These are phyloP conservation scores for Aureobasidium sp. DNA, from an alignment of 2,329 filamentous ascomycete species.

Conservation along the genomic window DNA sequence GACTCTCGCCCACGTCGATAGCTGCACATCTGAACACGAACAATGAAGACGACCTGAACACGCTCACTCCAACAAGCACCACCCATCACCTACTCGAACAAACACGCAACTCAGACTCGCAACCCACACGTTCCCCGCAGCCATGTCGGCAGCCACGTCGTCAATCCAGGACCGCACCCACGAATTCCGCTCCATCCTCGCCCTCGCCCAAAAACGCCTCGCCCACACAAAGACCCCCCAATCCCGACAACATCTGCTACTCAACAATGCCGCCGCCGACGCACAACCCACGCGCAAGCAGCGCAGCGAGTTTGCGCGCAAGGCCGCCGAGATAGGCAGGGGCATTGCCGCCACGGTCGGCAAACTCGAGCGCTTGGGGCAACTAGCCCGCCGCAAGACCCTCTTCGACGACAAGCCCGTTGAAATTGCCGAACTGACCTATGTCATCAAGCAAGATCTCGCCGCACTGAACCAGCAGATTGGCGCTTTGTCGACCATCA, in stretches of 20 bases:
- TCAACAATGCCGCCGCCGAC: constrained; percentile 20
- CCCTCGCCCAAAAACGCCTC: constrained; percentile 64
- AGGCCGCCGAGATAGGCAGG: constrained; percentile 83
- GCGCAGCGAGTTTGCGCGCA: constrained; percentile 86
- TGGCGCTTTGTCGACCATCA: constrained; percentile 68
- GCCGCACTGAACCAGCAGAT: constrained; percentile 82
- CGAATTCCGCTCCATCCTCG: constrained; percentile 89
- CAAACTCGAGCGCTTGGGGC: constrained; percentile 87
- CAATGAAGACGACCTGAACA: neutral
- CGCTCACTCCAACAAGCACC: neutral
- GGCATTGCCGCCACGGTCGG: constrained; percentile 90
- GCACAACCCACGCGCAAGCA: constrained; percentile 31
- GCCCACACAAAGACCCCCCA: constrained; percentile 68
- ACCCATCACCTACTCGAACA: neutral
- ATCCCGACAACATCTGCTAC: constrained; percentile 71
- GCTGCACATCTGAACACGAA: neutral
- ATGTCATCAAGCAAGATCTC: constrained; percentile 96
- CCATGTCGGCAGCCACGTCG: constrained; percentile 31
- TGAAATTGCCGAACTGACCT: constrained; percentile 94
- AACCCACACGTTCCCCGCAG: neutral
- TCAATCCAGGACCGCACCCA: constrained; percentile 95
- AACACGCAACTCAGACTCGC: neutral
- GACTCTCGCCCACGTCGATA: neutral
- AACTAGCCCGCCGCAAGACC: constrained; percentile 91
- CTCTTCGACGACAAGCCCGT: constrained; percentile 95